Percentiles rank a stretch among this genome's conserved stretches.
phyloP scores from a whole-genome alignment of 2,329 filamentous ascomycete genomes.

The Sporothrix brasiliensis region DNA sequence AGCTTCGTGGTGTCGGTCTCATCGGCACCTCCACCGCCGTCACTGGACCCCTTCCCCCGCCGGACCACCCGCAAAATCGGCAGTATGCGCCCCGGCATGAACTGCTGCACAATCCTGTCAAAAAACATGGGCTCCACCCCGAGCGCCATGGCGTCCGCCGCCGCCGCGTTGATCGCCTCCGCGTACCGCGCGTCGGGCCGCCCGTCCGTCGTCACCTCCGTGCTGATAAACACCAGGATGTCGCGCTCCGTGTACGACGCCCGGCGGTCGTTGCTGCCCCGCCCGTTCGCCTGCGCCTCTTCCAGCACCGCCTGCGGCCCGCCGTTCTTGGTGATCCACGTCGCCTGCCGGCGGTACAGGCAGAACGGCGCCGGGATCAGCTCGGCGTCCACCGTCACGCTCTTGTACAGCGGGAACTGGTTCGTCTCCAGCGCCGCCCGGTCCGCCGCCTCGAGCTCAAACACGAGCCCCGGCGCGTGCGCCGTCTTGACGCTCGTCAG shows the following conservation, averaged over 20 bases:
- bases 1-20: background rate
- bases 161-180: conserved; percentile 21
- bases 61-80: conserved; percentile 17
- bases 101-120: conserved; percentile 22
- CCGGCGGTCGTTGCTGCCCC: background rate
- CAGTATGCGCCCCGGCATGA: conserved; percentile 25
- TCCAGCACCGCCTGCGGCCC: conserved; percentile 27
- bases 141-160: conserved; percentile 29
- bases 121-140: conserved; percentile 24
- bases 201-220: background rate
- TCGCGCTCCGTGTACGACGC: background rate
- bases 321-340: conserved; percentile 26
- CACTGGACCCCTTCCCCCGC: background rate
- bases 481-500: background rate
- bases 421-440: background rate
- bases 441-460: conserved; percentile 20
- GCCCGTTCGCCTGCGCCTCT: background rate
- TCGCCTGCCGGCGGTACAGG: conserved; percentile 26
- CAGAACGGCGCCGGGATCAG: conserved; percentile 27
- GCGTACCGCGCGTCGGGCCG: conserved; percentile 10
- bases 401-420: background rate
- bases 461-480: conserved; percentile 25
- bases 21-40: background rate
- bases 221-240: background rate
- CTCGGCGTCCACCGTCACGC: background rate